Percentiles rank a stretch among this genome's conserved stretches.
Conservation (phyloP, 768 basidiomycete species). For the Serendipita indica region DNA sequence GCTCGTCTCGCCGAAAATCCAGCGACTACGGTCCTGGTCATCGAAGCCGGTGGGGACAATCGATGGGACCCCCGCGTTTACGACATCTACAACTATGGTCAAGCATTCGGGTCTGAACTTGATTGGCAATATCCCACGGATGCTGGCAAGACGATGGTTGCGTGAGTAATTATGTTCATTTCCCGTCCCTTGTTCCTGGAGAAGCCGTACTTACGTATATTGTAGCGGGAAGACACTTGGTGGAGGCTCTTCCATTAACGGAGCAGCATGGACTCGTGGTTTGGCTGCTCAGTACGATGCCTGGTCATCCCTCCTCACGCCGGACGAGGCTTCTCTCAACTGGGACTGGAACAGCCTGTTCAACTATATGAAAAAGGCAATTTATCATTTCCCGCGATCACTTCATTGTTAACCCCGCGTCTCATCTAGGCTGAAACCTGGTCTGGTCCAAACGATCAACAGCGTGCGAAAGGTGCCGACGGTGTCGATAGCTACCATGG, state of each 20-base stretch:
- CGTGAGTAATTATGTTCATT: neutral
- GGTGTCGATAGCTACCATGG: conserved; percentile 37
- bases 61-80: conserved; percentile 31
- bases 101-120: conserved; percentile 29
- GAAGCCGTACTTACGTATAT: neutral
- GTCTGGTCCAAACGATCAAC: conserved; percentile 17
- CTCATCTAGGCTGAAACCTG: conserved; percentile 17
- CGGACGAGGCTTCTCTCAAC: conserved; percentile 19
- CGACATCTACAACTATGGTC: conserved; percentile 32
- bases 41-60: conserved; percentile 39
- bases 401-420: neutral
- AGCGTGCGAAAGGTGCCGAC: conserved; percentile 20
- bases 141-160: conserved; percentile 25
- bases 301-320: conserved; percentile 23
- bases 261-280: conserved; percentile 32
- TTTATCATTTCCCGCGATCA: neutral
- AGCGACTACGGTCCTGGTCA: conserved; percentile 30
- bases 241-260: conserved; percentile 34
- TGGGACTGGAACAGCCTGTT: conserved; percentile 29
- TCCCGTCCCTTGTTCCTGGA: neutral
- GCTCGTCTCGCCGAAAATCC: conserved; percentile 32
- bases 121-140: conserved; percentile 36
- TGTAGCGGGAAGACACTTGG: conserved; percentile 25
- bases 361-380: conserved; percentile 23
- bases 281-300: conserved; percentile 32